Evolutionary conservation across 73 alveolate species (phyloP), one percentile per base, ranked within the genome.

Genomic region (Tetrahymena elliotti): DNA sequence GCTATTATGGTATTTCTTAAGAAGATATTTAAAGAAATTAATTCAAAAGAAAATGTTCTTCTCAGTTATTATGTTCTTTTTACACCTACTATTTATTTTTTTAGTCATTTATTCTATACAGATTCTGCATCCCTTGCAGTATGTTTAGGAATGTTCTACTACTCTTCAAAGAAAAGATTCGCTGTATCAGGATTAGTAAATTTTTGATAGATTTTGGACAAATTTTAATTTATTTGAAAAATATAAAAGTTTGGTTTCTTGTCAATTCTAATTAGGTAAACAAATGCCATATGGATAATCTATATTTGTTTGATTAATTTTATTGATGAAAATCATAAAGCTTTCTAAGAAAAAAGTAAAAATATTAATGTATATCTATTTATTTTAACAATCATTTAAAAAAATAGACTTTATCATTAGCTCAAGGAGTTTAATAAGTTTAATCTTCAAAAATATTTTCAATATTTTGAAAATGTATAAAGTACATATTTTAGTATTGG

Each of bases 31-130:
- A 1, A 6, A 31, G 36, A 31, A 27, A 31, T 68, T 4, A 68
- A 68, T 68, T 68, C 88, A 68, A 68, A 68, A 68, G 88, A 68
- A n/a, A 68, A 31, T 1, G 88, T 68, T 11, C n/a, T 68, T 68
- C 22, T 68, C 12, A 68, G 88, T 36, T 68, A 68, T 31, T 68
- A 27, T 68, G 36, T 31, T 68, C 88, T 68, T 24, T 68, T 96
- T 35, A 93, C 84, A 9, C 97, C 97, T 33, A 95, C 97, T 6
- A 88, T 96, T 33, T 96, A 94, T 84, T 93, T 96, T 38, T 96
- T 93, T 38, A 84, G 93, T 83, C 93, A 52, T 37, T 54, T 96
- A 36, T 96, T 94, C 36, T 96, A 96, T 53, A 96, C 97, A 20
- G 97, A 96, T 36, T 47, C 97, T 18, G 84, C 93, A 24, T 93